phyloP scores from a whole-genome alignment of 352 stramenopile genomes.

The Saprolegnia diclina region DNA sequence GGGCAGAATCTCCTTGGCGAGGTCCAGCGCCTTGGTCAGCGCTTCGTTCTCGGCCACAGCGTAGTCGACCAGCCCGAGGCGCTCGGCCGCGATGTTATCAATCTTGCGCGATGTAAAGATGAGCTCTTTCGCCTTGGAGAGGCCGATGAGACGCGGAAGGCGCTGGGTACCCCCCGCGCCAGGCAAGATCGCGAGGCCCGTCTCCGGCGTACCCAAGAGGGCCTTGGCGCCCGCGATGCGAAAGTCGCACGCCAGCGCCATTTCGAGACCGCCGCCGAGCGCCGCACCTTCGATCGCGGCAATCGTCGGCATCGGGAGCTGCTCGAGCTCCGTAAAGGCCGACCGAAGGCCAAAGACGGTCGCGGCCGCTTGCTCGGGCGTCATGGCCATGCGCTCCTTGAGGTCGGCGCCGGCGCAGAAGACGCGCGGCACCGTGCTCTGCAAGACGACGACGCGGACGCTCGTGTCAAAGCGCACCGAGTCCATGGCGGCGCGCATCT shows the following conservation, averaged over 20 bases:
- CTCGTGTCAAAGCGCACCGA: slow-evolving; percentile 55
- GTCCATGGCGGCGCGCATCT: slow-evolving; percentile 67
- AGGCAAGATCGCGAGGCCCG: slow-evolving; percentile 89
- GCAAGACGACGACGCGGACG: slow-evolving; percentile 75
- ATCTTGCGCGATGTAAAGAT: slow-evolving; percentile 91
- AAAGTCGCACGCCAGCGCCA: slow-evolving; percentile 90
- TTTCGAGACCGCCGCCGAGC: slow-evolving; percentile 87
- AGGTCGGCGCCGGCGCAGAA: slow-evolving; percentile 88
- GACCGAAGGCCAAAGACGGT: slow-evolving; percentile 71
- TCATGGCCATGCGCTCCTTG: slow-evolving; percentile 88
- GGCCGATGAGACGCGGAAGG: slow-evolving; percentile 84
- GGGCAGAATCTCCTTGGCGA: slow-evolving; percentile 85
- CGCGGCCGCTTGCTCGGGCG: slow-evolving; percentile 57
- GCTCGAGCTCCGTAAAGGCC: slow-evolving; percentile 79
- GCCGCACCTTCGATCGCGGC: slow-evolving; percentile 88
- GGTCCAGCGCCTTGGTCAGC: slow-evolving; percentile 64
- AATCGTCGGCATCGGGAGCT: slow-evolving; percentile 90
- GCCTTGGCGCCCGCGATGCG: slow-evolving; percentile 84
- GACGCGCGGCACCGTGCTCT: slow-evolving; percentile 57
- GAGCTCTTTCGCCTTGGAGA: slow-evolving; percentile 91
- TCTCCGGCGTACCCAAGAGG: slow-evolving; percentile 87
- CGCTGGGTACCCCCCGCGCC: slow-evolving; percentile 91
- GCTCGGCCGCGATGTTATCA: slow-evolving; percentile 56
- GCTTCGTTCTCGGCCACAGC: slow-evolving; percentile 63
- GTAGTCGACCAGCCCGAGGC: slow-evolving; percentile 87